Base-by-base conservation (phyloP, 1,139 yeast genomes). In the Blastobotrys apis region DNA sequence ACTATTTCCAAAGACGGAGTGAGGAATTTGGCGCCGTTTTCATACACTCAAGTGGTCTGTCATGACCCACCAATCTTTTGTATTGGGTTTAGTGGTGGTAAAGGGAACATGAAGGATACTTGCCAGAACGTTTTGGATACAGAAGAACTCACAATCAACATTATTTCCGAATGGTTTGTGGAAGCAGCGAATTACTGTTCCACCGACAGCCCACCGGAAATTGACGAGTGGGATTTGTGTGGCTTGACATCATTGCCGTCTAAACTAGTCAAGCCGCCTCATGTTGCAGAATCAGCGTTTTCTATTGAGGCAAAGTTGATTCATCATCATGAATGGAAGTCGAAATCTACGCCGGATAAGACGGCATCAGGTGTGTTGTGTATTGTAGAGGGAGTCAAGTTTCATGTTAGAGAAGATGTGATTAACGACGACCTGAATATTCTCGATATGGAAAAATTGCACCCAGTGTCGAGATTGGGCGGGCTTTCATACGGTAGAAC, bases 211-310 rank as follows among this genome's bases (percentile, higher is more conserved):
- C 84, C 84, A 1, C 41, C 57, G 1, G 75, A 65, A 1, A 67
- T 73, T 13, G 75, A 74, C 49, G 85, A 80, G 56, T 80, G 81
- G 79, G 65, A 71, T 45, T 61, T 78, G 37, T 57, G 73, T n/a
- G 84, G 84, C 0, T 64, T 80, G 47, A 78, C 83, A 1, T 76
- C 76, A 2, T 53, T 61, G 5, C 54, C 60, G 6, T 75, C 81
- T 0, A 53, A 56, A 0, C 58, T 62, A 22, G 84, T 80, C 31
- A 71, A 67, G 47, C 74, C 83, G 0, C 70, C 77, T 4, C 78
- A 73, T 53, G 84, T 80, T 9, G 79, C 77, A 0, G 84, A 80
- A 52, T 72, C 80, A 33, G 81, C 79, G 1, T 78, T 79, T 53
- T 74, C 81, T 3, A 55, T 79, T 13, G 84, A 80, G 58, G 78